Base-by-base conservation (phyloP, 2,329 filamentous ascomycete species). In the Triangularia verruculosa region DNA sequence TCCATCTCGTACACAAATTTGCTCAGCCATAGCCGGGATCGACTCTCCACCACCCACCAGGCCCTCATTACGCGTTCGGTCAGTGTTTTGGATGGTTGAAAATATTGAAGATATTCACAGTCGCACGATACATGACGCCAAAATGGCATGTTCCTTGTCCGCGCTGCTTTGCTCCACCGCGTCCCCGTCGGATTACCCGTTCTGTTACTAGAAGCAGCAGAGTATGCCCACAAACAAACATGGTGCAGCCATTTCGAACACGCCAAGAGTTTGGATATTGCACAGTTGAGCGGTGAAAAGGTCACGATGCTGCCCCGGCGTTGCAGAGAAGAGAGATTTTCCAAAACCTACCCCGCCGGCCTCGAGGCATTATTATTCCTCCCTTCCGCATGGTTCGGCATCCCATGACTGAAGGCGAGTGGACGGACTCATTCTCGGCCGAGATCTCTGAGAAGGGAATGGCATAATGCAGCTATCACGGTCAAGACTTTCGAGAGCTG, bases 91-190 rank as follows among this genome's bases (percentile, higher is more conserved):
- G 39, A 47, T 11, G 39, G n/a, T 20, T 47, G n/a, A 47, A 47
- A 47, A 47, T 47, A 5, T 47, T 47, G 39, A 47, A 54, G 51
- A 54, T 54, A 24, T 25, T 54, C 25, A 28, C 34, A 59, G 39
- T 59, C 57, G 27, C 34, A 52, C 39, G 39, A 59, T 59, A 51
- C 27, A 52, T 59, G 34, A 59, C 39, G 57, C 39, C 34, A 59
- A 59, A 59, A 15, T 52, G 57, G 13, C 57, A 51, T 20, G 57
- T n/a, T 54, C 22, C 51, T 13, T 54, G 51, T 58, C 24, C 30
- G 32, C 39, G 25, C 57, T 51, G 34, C 25, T 43, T n/a, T 27
- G 57, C 39, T 43, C 34, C 32, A 43, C 39, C 15, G 8, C 57
- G 47, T 52, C 57, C 52, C 57, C 57, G 39, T 59, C 39, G 24